A percentile compares a stretch with the other conserved stretches of the same genome.
Conservation (phyloP, 2,329 filamentous ascomycete genomes). For the Lecanicillium sp. region DNA sequence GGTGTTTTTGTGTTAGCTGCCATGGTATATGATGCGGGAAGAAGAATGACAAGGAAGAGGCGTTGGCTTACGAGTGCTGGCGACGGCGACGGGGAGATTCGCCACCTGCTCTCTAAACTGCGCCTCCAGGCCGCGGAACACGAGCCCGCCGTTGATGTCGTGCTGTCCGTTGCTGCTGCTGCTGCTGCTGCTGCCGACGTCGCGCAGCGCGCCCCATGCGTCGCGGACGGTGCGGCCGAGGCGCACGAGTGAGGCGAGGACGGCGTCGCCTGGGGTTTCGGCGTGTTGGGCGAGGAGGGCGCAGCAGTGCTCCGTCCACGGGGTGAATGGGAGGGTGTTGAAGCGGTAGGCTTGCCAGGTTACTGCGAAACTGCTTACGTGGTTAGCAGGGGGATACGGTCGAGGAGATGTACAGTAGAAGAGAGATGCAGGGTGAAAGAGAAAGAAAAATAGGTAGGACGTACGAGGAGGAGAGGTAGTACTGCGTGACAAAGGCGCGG, state of each 20-base stretch:
- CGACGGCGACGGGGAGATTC: conserved; percentile 29
- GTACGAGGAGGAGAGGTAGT: conserved; percentile 9
- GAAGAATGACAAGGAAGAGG: not conserved
- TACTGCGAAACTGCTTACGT: conserved; percentile 29
- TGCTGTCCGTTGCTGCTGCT: conserved; percentile 22
- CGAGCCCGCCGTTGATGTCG: conserved; percentile 37
- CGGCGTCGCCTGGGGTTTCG: conserved; percentile 32
- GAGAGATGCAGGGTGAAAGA: conserved; percentile 18
- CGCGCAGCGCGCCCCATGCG: conserved; percentile 27
- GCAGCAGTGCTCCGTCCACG: conserved; percentile 41
- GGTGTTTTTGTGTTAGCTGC: conserved; percentile 10
- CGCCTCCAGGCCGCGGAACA: conserved; percentile 42
- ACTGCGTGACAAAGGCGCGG: conserved; percentile 32
- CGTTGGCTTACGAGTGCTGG: conserved; percentile 17
- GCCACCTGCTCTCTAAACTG: conserved; percentile 38
- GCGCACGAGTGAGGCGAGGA: conserved; percentile 38
- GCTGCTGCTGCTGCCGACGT: conserved; percentile 21
- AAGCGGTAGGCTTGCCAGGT: conserved; percentile 32
- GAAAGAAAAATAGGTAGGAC: not conserved
- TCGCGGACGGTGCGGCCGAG: conserved; percentile 36
- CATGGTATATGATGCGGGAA: not conserved
- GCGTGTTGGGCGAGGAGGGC: conserved; percentile 35
- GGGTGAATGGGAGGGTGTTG: conserved; percentile 29
- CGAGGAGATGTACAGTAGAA: conserved; percentile 1
- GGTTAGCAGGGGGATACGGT: conserved; percentile 15